Conservation (phyloP, 2,329 filamentous ascomycete species). For the Penicillium sp. region DNA sequence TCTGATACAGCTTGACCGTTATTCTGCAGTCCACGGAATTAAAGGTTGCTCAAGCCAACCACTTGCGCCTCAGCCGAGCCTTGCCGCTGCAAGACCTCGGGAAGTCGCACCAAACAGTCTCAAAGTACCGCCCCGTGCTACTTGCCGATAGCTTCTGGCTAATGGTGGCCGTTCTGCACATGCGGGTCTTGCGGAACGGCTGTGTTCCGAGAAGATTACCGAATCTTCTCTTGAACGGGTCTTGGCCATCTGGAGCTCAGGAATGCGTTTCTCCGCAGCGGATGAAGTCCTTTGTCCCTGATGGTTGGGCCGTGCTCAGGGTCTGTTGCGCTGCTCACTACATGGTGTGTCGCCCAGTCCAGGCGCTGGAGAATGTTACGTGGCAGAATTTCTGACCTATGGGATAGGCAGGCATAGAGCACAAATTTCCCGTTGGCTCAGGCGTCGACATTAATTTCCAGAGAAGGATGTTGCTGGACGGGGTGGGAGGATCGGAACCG, state of each 20-base stretch:
- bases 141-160: neutral
- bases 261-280: conserved; percentile 12
- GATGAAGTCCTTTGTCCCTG: conserved; percentile 14
- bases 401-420: neutral
- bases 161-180: conserved; percentile 8
- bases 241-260: conserved; percentile 10
- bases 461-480: conserved; percentile 21
- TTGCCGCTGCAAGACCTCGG: conserved; percentile 7
- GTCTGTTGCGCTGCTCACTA: conserved; percentile 12
- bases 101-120: conserved; percentile 21
- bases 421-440: conserved; percentile 7
- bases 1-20: conserved; percentile 18
- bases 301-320: conserved; percentile 21
- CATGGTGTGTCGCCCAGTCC: conserved; percentile 11
- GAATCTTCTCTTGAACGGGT: conserved; percentile 18
- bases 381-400: conserved; percentile 11
- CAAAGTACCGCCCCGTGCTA: conserved; percentile 12
- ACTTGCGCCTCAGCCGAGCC: conserved; percentile 9
- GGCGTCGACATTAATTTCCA: conserved; percentile 11
- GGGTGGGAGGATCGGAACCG: neutral
- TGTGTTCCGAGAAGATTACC: conserved; percentile 11
- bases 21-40: conserved; percentile 7
- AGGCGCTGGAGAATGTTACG: conserved; percentile 15
- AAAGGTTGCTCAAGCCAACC: conserved; percentile 18
- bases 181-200: neutral